These are phyloP conservation scores for Hanseniaspora taiwanica DNA, from an alignment of 805 yeast genomes.

Conservation along the genomic window DNA sequence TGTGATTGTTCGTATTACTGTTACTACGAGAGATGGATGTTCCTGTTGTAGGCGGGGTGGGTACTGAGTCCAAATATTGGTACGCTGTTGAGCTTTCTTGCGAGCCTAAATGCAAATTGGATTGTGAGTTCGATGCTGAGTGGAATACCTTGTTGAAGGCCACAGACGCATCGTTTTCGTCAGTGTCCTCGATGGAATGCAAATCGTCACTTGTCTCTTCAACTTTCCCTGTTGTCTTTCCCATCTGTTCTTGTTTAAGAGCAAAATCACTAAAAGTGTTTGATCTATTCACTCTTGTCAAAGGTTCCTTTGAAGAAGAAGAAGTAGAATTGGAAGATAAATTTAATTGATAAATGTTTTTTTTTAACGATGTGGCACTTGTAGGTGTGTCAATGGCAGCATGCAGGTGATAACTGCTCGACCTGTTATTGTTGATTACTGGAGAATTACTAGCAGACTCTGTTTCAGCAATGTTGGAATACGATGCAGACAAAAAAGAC, in stretches of 20 bases:
- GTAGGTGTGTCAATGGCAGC: too few relatives aligned
- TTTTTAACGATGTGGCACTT: too few relatives aligned
- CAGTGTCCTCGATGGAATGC: conserved; percentile 4
- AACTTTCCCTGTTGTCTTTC: too few relatives aligned
- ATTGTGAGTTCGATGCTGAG: background rate
- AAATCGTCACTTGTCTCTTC: too few relatives aligned
- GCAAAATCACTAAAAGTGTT: background rate
- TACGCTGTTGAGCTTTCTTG: background rate
- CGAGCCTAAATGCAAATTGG: background rate
- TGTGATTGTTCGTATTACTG: too few relatives aligned
- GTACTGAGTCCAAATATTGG: background rate
- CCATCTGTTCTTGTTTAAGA: background rate
- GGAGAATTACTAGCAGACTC: background rate
- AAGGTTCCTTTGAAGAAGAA: too few relatives aligned
- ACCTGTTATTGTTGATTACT: background rate
- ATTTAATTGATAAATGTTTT: too few relatives aligned
- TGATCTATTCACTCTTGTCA: background rate
- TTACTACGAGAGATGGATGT: background rate
- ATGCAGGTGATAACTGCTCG: too few relatives aligned
- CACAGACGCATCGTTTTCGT: conserved; percentile 25
- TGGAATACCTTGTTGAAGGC: conserved; percentile 22
- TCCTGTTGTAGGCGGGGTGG: background rate
- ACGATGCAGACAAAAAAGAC: background rate
- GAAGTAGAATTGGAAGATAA: too few relatives aligned
- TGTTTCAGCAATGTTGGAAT: background rate